phyloP scores from a whole-genome alignment of 305 asterid species.

The Striga hermonthica region DNA sequence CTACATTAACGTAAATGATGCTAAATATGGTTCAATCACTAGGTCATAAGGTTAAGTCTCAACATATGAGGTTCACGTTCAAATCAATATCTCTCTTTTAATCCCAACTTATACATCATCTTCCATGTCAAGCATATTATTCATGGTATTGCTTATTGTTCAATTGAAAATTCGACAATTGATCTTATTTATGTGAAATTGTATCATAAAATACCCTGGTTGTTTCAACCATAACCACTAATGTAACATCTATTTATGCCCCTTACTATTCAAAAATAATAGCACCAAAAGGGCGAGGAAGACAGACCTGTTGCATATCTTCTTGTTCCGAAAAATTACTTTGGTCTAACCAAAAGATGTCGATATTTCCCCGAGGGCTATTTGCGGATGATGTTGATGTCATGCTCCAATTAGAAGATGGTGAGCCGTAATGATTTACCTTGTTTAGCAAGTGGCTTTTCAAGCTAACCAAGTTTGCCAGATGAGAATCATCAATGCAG shows the following conservation, averaged over 20 bases:
- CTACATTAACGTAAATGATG: not conserved
- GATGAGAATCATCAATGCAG: constrained; percentile 78
- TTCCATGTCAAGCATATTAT: constrained; percentile 19
- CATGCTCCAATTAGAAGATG: constrained; percentile 89
- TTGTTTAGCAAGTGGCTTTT: constrained; percentile 67
- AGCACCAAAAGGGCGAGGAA: constrained; percentile 30
- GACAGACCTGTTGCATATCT: constrained; percentile 73
- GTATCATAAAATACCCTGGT: constrained; percentile 19
- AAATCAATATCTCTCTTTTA: constrained; percentile 3
- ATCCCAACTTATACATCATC: constrained; percentile 1
- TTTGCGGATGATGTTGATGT: constrained; percentile 78
- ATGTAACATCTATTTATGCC: constrained; percentile 3
- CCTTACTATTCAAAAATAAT: constrained; percentile 25
- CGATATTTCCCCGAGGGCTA: constrained; percentile 76
- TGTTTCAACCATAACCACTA: constrained; percentile 17
- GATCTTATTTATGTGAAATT: constrained; percentile 15
- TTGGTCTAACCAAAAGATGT: constrained; percentile 67
- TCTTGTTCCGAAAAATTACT: constrained; percentile 66
- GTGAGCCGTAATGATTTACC: constrained; percentile 73
- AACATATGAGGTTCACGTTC: constrained; percentile 13
- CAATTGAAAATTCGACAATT: constrained; percentile 19
- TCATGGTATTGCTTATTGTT: constrained; percentile 15
- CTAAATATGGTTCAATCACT: constrained; percentile 6
- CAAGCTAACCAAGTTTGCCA: constrained; percentile 55
- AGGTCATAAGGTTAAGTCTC: constrained; percentile 14